Conservation (phyloP, 2,329 filamentous ascomycete genomes). For the Monilinia polystroma region DNA sequence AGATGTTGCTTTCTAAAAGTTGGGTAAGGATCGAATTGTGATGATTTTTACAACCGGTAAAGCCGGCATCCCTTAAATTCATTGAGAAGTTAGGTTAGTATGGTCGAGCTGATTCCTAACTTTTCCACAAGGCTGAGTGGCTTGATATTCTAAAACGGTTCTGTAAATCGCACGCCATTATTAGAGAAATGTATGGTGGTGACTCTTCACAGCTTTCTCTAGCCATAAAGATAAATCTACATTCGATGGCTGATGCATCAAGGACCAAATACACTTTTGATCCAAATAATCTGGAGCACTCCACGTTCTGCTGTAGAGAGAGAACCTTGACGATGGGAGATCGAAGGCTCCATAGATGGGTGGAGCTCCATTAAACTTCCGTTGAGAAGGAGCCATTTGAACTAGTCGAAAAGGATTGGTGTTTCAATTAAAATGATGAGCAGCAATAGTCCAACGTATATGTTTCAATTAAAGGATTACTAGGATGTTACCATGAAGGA, state of each 20-base stretch:
- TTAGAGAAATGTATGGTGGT: background rate
- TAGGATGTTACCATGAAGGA: too few species aligned
- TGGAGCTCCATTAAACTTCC: too few species aligned
- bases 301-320: background rate
- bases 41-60: background rate
- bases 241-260: background rate
- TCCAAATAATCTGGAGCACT: constrained; percentile 2
- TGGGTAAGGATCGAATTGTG: background rate
- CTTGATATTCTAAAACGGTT: background rate
- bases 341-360: too few species aligned
- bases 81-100: background rate
- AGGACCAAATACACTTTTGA: background rate
- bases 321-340: too few species aligned
- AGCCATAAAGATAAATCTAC: background rate
- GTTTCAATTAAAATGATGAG: too few species aligned
- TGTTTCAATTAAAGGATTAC: too few species aligned
- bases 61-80: background rate
- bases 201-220: background rate
- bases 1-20: background rate
- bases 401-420: too few species aligned
- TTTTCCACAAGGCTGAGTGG: background rate
- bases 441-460: too few species aligned
- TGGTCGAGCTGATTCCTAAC: background rate
- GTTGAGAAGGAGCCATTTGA: too few species aligned
- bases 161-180: background rate